These are phyloP conservation scores for Arctostaphylos glauca DNA, from an alignment of 148 eudicot species.

Conservation along the genomic window DNA sequence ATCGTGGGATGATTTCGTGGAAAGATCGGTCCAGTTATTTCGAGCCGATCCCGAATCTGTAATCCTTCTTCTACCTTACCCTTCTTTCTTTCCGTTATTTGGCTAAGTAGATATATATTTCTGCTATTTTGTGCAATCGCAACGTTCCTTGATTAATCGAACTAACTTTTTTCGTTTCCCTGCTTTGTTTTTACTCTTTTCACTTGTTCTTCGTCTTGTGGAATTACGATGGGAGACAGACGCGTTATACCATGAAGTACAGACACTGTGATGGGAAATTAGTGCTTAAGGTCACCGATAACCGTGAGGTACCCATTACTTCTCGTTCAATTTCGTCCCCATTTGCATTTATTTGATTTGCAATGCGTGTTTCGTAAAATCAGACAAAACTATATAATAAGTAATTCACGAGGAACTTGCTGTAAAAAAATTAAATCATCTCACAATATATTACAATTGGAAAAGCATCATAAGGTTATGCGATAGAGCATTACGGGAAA, in stretches of 20 bases:
- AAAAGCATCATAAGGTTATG: too few species aligned
- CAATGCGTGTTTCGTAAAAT: background rate
- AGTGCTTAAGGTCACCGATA: constrained; percentile 92
- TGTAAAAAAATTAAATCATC: too few species aligned
- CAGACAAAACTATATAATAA: background rate
- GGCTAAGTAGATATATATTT: background rate
- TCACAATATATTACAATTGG: too few species aligned
- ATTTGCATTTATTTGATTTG: too few species aligned
- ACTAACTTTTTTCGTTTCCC: background rate
- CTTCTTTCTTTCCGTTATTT: background rate
- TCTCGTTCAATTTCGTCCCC: background rate
- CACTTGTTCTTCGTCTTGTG: too few species aligned
- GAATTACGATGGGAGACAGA: constrained; percentile 29
- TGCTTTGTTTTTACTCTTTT: background rate
- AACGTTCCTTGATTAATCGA: too few species aligned
- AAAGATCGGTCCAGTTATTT: constrained; percentile 69
- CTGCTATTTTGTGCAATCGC: background rate
- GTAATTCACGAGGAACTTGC: too few species aligned
- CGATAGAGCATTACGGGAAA: too few species aligned
- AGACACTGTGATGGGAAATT: constrained; percentile 88
- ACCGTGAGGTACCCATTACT: constrained; percentile 53
- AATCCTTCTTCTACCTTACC: background rate
- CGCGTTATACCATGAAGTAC: constrained; percentile 84
- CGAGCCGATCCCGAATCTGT: constrained; percentile 74
- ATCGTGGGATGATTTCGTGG: constrained; percentile 82